A percentile compares a stretch with the other conserved stretches of the same genome.
Conservation (phyloP, 768 basidiomycete genomes). For the Gautieria morchelliformis region DNA sequence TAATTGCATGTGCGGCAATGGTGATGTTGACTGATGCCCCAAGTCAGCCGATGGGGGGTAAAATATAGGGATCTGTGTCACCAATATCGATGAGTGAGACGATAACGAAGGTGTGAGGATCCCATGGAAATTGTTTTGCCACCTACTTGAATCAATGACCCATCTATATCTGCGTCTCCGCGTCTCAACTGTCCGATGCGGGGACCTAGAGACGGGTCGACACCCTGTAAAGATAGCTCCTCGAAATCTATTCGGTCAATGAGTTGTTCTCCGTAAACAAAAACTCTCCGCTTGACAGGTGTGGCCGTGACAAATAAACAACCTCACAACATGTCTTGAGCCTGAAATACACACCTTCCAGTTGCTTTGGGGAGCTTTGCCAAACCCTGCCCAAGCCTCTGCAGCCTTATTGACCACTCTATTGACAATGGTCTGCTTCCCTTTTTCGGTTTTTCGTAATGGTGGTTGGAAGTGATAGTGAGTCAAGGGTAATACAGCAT, state of each 20-base stretch:
- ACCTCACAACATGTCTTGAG: background rate
- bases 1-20: conserved; percentile 34
- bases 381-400: conserved; percentile 56
- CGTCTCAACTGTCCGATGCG: conserved; percentile 16
- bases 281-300: conserved; percentile 41
- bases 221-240: conserved; percentile 62
- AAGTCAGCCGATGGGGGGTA: conserved; percentile 42
- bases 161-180: background rate
- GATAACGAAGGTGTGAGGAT: background rate
- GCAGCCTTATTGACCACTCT: conserved; percentile 44
- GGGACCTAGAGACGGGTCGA: conserved; percentile 66
- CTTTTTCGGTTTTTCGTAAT: conserved; percentile 15
- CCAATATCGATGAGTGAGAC: background rate
- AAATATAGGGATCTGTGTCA: conserved; percentile 44
- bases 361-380: conserved; percentile 49
- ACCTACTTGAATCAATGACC: conserved; percentile 5
- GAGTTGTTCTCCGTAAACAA: conserved; percentile 55
- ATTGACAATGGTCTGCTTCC: conserved; percentile 34
- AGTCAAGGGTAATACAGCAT: conserved; percentile 26
- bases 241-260: conserved; percentile 72
- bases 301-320: background rate
- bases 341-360: conserved; percentile 53
- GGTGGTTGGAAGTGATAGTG: conserved; percentile 19
- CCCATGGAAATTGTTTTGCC: background rate
- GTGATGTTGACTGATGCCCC: conserved; percentile 22